Conservation (phyloP, 164 flowering plant species). For the Santalum album region DNA sequence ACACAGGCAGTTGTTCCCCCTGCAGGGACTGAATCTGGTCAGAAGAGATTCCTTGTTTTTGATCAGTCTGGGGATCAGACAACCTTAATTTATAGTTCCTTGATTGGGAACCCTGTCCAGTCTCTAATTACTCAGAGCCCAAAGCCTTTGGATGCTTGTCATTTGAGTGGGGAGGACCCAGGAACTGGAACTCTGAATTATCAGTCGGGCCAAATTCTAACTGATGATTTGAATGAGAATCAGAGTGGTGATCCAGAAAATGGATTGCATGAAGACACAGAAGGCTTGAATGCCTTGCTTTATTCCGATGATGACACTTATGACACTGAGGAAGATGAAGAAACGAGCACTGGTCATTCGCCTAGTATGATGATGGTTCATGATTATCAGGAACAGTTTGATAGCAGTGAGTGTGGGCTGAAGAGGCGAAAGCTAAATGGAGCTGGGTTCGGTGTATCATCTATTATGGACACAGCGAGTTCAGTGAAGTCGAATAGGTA, state of each 20-base stretch:
- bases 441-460: slow-evolving; percentile 15
- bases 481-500: slow-evolving; percentile 20
- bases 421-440: slow-evolving; percentile 37
- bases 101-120: slow-evolving; percentile 23
- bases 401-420: slow-evolving; percentile 27
- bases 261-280: slow-evolving; percentile 85
- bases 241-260: slow-evolving; percentile 22
- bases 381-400: slow-evolving; percentile 16
- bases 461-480: slow-evolving; percentile 36
- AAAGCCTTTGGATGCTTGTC: slow-evolving; percentile 11
- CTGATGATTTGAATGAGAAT: slow-evolving; percentile 20
- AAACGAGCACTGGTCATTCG: slow-evolving; percentile 82
- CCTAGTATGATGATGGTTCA: slow-evolving; percentile 49
- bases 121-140: slow-evolving; percentile 16
- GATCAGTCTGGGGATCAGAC: slow-evolving; percentile 72
- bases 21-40: slow-evolving; percentile 14
- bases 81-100: slow-evolving; percentile 53
- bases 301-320: slow-evolving; percentile 54
- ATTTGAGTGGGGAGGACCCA: slow-evolving; percentile 8
- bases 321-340: slow-evolving; percentile 54
- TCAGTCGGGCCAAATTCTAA: slow-evolving; percentile 8
- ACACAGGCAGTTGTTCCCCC: no score
- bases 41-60: slow-evolving; percentile 62
- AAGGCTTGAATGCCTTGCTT: slow-evolving; percentile 76
- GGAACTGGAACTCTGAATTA: background rate